Base-by-base conservation (phyloP, 108 stramenopile species). In the Nitzschia sp. region DNA sequence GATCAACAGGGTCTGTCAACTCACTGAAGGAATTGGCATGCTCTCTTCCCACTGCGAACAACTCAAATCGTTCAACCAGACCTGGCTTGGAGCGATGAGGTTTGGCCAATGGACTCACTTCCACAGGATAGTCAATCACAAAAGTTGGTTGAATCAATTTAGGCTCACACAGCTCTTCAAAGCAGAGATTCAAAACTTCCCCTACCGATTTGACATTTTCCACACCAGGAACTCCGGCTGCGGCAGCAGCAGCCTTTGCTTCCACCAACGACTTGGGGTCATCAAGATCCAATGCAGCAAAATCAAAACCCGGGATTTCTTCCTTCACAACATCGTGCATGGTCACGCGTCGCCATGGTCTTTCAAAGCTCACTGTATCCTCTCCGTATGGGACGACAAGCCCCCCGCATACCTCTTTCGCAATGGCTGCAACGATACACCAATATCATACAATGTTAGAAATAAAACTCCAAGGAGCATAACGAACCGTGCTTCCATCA, bases 11-110 rank as follows among this genome's bases (percentile, higher is more conserved):
- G 75, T 98, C 98, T 3, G 97, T 99, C 73, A 99, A 79, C 74
- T 99, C 98, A 68, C 90, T 91, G 72, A 97, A 99, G 17, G 98
- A 85, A 71, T 99, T 99, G 28, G 97, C 98, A 74, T 94, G 85
- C 69, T 99, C 99, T 38, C 97, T 66, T 21, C 99, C 98, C 2
- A 91, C 87, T 0, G 93, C 90, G 75, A 98, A 99, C 45, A 99
- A 82, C 82, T 99, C 99, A 62, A 99, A 99, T 15, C 97, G 88
- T 77, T 99, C 97, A 32, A 94, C 90, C 71, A 95, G 69, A 0
- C 97, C 96, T 30, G 88, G 80, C 70, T 97, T 96, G 67, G 79
- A 82, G 29, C 95, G 83, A 79, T 97, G 97, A 11, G 96, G 95
- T 84, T 98, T 98, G 19, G 99, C 96, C 61, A 99, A 79, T 2